Conservation (phyloP, 1,284 basidiomycete species). For the Cutaneotrichosporon sp. region DNA sequence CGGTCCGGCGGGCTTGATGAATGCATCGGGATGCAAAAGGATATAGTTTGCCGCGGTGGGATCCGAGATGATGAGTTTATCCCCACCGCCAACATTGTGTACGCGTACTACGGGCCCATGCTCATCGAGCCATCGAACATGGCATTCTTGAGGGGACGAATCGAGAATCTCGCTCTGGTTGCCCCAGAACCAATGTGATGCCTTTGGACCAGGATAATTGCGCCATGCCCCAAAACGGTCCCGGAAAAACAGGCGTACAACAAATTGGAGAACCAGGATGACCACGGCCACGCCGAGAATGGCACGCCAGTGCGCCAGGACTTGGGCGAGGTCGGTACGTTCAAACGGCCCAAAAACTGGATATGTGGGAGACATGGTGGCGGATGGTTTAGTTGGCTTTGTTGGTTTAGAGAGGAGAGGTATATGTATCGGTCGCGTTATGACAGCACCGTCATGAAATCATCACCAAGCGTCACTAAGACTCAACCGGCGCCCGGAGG, state of each 20-base stretch:
- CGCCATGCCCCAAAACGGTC: slow-evolving; percentile 16
- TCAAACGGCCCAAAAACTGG: no score
- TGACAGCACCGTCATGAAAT: no score
- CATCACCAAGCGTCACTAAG: no score
- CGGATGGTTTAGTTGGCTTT: no score
- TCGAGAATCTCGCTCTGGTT: slow-evolving; percentile 23
- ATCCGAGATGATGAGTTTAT: slow-evolving; percentile 55
- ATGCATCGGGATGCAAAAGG: slow-evolving; percentile 62
- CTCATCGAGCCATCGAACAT: slow-evolving; percentile 26
- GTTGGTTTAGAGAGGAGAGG: no score
- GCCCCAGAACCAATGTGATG: slow-evolving; percentile 27
- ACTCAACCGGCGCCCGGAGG: no score
- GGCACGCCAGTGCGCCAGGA: not conserved
- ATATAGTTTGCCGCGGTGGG: slow-evolving; percentile 57
- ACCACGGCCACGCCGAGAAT: not conserved
- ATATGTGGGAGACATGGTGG: no score
- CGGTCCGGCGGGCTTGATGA: slow-evolving; percentile 67
- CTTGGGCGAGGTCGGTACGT: no score
- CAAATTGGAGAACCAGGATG: not conserved
- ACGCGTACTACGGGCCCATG: slow-evolving; percentile 33
- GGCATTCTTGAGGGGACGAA: slow-evolving; percentile 20
- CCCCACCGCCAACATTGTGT: slow-evolving; percentile 20
- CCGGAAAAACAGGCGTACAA: slow-evolving; percentile 5
- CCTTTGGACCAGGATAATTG: slow-evolving; percentile 28
- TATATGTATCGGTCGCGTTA: no score